Conservation (phyloP, 2,329 filamentous ascomycete species). For the Ilyonectria sp. region DNA sequence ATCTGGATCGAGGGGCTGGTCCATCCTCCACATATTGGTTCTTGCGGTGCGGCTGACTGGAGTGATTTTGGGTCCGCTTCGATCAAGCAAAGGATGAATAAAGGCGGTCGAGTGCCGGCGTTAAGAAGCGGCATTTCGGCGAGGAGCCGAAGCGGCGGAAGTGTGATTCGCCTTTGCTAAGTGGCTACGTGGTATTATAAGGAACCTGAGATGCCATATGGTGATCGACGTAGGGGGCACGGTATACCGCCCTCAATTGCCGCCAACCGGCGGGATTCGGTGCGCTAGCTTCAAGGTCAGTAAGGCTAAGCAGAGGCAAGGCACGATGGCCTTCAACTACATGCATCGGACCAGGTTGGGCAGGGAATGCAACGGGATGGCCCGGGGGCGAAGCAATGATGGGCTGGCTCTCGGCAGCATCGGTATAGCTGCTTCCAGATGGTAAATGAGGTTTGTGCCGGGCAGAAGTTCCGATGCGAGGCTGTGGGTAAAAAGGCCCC, state of each 20-base stretch:
- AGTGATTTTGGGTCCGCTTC: constrained; percentile 2
- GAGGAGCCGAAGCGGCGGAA: constrained; percentile 4
- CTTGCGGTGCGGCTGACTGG: constrained; percentile 1
- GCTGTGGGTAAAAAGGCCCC: constrained; percentile 18
- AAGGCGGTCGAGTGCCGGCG: constrained; percentile 9
- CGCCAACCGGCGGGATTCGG: constrained; percentile 4
- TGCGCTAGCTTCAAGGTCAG: neutral
- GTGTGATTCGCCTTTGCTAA: neutral
- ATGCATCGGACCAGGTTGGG: neutral
- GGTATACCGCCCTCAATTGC: neutral
- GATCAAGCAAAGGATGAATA: neutral
- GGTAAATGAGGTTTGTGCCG: constrained; percentile 17
- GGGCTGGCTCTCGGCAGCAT: neutral
- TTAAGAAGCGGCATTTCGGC: constrained; percentile 14
- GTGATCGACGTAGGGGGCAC: constrained; percentile 6
- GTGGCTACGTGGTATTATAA: neutral
- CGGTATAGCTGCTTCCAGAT: constrained; percentile 9
- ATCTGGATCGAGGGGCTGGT: neutral
- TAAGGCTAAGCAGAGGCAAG: constrained; percentile 1
- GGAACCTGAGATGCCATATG: neutral
- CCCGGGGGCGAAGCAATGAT: constrained; percentile 8
- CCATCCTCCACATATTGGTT: neutral
- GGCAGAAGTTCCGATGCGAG: constrained; percentile 26
- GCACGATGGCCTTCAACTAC: neutral
- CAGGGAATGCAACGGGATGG: constrained; percentile 9